Conservation (phyloP, 345 rosid species). For the Bruguiera parviflora region DNA sequence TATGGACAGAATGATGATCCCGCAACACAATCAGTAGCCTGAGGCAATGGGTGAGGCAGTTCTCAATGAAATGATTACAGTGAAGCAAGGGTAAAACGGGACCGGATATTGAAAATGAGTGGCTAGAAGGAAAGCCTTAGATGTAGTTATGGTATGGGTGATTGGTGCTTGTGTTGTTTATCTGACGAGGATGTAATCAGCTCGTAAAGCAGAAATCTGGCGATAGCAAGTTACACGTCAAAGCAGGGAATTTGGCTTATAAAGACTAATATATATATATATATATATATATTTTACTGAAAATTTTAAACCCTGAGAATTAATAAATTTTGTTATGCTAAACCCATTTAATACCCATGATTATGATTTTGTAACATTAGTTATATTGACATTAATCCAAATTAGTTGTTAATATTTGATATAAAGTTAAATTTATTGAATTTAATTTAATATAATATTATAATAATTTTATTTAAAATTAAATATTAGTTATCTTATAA, state of each 20-base stretch:
- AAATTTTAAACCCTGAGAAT: too few relatives aligned
- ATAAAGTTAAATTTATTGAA: too few relatives aligned
- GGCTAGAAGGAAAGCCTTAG: background rate
- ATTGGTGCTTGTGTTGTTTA: conserved; percentile 6
- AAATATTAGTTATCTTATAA: too few relatives aligned
- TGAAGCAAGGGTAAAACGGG: background rate
- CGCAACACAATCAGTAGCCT: background rate
- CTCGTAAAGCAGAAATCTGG: conserved; percentile 9
- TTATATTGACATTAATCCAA: too few relatives aligned
- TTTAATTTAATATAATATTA: too few relatives aligned
- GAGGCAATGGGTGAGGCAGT: background rate
- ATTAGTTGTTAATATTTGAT: too few relatives aligned
- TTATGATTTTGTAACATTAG: too few relatives aligned
- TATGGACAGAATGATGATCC: background rate
- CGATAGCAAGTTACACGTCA: conserved; percentile 10
- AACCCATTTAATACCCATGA: too few relatives aligned
- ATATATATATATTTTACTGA: too few relatives aligned
- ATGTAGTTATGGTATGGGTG: too few relatives aligned
- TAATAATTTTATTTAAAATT: too few relatives aligned
- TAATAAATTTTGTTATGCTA: too few relatives aligned
- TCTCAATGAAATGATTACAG: background rate
- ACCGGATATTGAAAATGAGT: background rate
- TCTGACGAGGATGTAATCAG: conserved; percentile 26
- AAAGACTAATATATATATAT: conserved; percentile 4
- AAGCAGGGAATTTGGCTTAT: conserved; percentile 6